These are phyloP conservation scores for Filosporella fistucella DNA, from an alignment of 495 filamentous ascomycete species.

Conservation along the genomic window DNA sequence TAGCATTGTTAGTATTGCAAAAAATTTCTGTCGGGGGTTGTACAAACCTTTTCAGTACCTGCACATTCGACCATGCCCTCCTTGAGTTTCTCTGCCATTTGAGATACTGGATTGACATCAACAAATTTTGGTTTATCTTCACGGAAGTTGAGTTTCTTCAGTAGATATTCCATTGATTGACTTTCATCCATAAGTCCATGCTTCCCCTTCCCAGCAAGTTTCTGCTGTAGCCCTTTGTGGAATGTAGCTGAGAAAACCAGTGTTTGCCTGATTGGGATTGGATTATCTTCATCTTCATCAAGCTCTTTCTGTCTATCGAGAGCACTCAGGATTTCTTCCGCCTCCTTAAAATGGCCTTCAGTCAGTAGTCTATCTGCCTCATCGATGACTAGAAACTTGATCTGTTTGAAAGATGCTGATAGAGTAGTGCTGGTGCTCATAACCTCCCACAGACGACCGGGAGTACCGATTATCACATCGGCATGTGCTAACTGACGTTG, in stretches of 20 bases:
- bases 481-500: constrained; percentile 70
- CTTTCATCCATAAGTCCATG: constrained; percentile 47
- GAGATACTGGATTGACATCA: constrained; percentile 80
- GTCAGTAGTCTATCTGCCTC: constrained; percentile 92
- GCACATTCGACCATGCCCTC: constrained; percentile 90
- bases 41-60: constrained; percentile 78
- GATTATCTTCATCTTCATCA: constrained; percentile 31
- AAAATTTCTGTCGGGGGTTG: not conserved
- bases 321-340: constrained; percentile 75
- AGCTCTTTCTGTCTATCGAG: constrained; percentile 52
- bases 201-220: constrained; percentile 71
- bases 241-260: constrained; percentile 97
- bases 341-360: constrained; percentile 92
- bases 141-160: constrained; percentile 84
- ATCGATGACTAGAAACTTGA: constrained; percentile 84
- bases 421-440: constrained; percentile 55
- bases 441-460: constrained; percentile 91
- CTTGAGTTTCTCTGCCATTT: constrained; percentile 81
- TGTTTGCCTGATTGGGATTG: constrained; percentile 60
- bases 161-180: constrained; percentile 87
- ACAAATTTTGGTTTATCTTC: constrained; percentile 74
- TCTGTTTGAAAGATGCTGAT: constrained; percentile 43
- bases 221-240: constrained; percentile 83
- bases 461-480: constrained; percentile 88
- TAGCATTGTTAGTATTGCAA: constrained; percentile 23